Evolutionary conservation across 2,329 filamentous ascomycete genomes (phyloP).

Genomic region (Bipolaris zeicola): DNA sequence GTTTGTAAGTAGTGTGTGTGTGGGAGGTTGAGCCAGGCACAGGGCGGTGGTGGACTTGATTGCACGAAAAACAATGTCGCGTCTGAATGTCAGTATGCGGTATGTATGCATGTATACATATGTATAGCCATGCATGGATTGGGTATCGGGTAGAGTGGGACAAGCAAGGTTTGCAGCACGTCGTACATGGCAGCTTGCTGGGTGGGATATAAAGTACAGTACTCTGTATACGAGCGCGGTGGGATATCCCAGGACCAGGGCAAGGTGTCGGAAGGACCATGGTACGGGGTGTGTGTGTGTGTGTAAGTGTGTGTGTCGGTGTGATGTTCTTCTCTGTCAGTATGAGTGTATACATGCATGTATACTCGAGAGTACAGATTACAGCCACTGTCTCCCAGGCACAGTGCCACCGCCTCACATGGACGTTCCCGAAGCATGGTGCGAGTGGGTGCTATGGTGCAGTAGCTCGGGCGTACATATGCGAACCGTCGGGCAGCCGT

Average conservation of each 20-base stretch:
- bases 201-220: too few relatives aligned
- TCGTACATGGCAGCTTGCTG: background rate
- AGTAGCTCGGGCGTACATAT: constrained; percentile 18
- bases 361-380: background rate
- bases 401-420: constrained; percentile 33
- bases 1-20: too few relatives aligned
- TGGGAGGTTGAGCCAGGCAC: too few relatives aligned
- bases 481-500: constrained; percentile 13
- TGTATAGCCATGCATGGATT: background rate
- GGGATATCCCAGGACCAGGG: background rate
- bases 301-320: background rate
- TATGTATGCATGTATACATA: background rate
- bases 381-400: constrained; percentile 18
- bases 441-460: constrained; percentile 19
- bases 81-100: background rate
- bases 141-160: background rate
- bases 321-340: background rate
- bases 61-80: background rate
- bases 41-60: too few relatives aligned
- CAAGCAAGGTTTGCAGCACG: background rate
- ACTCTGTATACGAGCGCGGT: background rate
- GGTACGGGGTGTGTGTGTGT: background rate
- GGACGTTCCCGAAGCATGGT: constrained; percentile 18
- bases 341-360: constrained; percentile 13
- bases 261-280: background rate